phyloP scores from a whole-genome alignment of 768 basidiomycete genomes.

The Tricholoma terreum region DNA sequence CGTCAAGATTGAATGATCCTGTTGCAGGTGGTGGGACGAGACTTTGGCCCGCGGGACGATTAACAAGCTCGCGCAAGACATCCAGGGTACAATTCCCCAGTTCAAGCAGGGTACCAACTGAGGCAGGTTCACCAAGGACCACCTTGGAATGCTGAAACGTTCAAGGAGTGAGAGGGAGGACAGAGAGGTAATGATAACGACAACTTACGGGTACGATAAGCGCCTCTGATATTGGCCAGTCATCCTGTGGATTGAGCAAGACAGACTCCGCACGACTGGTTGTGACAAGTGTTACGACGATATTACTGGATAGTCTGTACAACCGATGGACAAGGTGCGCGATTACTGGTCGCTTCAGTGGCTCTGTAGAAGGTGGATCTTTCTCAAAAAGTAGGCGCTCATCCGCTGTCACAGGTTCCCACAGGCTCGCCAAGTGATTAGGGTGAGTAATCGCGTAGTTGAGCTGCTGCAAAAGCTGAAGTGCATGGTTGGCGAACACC shows the following conservation, averaged over 20 bases:
- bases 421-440: conserved; percentile 75
- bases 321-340: conserved; percentile 70
- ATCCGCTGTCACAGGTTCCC: conserved; percentile 77
- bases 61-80: conserved; percentile 63
- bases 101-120: conserved; percentile 85
- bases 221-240: conserved; percentile 69
- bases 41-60: conserved; percentile 56
- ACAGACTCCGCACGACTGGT: conserved; percentile 70
- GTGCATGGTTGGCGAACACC: conserved; percentile 63
- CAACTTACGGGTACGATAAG: conserved; percentile 68
- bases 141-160: conserved; percentile 75
- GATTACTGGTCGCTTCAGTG: conserved; percentile 67
- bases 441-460: conserved; percentile 92
- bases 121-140: conserved; percentile 77
- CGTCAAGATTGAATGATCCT: conserved; percentile 40
- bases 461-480: conserved; percentile 79
- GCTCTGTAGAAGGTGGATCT: conserved; percentile 58
- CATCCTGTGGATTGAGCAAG: conserved; percentile 59
- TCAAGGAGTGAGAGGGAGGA: conserved; percentile 1
- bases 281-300: conserved; percentile 65
- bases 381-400: conserved; percentile 71
- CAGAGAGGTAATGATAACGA: not conserved
- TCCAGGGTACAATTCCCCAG: conserved; percentile 76
- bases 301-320: conserved; percentile 65
- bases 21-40: conserved; percentile 34